phyloP scores from a whole-genome alignment of 2,329 filamentous ascomycete genomes.

The Didymella lethalis region DNA sequence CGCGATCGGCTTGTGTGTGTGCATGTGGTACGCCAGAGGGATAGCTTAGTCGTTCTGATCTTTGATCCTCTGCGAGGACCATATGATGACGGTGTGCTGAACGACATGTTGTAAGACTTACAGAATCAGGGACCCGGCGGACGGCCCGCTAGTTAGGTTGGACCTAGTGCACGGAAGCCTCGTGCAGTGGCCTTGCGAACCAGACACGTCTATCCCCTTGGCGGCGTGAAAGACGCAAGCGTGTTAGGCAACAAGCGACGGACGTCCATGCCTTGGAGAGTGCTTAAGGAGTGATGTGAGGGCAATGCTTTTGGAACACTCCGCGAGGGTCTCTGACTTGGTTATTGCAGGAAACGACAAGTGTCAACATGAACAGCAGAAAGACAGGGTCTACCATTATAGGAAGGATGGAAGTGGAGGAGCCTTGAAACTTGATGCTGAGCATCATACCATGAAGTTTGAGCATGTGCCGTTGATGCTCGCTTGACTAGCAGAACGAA shows the following conservation, averaged over 20 bases:
- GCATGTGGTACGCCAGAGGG: not conserved
- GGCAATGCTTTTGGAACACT: not conserved
- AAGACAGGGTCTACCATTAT: not conserved
- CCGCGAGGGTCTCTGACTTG: not conserved
- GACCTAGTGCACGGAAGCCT: conserved; percentile 27
- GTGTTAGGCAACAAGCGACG: conserved; percentile 14
- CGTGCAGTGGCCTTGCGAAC: conserved; percentile 20
- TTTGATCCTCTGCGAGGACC: not conserved
- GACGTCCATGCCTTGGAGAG: conserved; percentile 9
- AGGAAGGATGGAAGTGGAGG: not conserved
- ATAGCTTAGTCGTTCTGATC: not conserved
- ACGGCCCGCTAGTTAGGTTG: conserved; percentile 37
- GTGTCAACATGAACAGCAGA: not conserved
- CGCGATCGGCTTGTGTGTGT: not conserved
- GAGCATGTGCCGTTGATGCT: not conserved
- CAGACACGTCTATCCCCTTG: conserved; percentile 11
- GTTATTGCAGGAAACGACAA: conserved; percentile 2
- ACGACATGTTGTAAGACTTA: not conserved
- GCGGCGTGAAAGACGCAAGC: conserved; percentile 4
- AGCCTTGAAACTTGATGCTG: not conserved
- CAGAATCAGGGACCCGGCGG: conserved; percentile 8
- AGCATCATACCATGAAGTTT: not conserved
- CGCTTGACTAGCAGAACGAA: not conserved
- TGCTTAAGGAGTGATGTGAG: conserved; percentile 14
- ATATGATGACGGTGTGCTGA: not conserved